Evolutionary conservation across 2,329 filamentous ascomycete genomes (phyloP).

Genomic region (Corinectria fuckeliana): DNA sequence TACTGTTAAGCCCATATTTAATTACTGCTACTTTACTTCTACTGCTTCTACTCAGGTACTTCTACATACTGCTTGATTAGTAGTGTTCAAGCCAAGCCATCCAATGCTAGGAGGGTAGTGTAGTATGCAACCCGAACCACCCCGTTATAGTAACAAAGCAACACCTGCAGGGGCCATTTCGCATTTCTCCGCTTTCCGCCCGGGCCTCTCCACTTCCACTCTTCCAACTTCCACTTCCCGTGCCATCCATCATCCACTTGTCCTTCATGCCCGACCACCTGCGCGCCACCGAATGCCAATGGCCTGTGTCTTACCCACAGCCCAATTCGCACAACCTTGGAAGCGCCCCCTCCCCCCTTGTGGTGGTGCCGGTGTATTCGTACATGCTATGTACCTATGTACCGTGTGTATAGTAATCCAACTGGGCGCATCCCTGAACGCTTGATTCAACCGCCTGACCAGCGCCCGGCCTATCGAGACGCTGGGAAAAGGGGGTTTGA

Average conservation of each 20-base stretch:
- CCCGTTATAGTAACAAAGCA: too few species aligned
- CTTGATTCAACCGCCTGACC: conserved; percentile 40
- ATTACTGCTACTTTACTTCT: too few species aligned
- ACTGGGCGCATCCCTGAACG: conserved; percentile 30
- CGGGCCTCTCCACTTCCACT: neutral
- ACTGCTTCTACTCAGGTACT: too few species aligned
- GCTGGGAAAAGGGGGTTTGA: conserved; percentile 17
- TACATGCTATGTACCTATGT: too few species aligned
- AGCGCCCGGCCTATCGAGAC: conserved; percentile 27
- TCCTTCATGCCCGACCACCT: conserved; percentile 30
- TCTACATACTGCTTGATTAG: too few species aligned
- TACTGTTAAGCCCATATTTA: neutral
- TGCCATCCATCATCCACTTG: neutral
- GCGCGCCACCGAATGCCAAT: neutral
- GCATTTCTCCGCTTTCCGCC: neutral
- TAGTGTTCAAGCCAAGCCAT: too few species aligned
- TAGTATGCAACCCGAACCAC: too few species aligned
- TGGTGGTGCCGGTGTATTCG: too few species aligned
- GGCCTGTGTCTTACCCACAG: neutral
- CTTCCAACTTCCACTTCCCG: neutral
- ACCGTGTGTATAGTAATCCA: too few species aligned
- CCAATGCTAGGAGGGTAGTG: too few species aligned
- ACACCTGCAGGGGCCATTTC: neutral
- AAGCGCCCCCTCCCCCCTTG: too few species aligned
- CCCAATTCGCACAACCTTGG: too few species aligned